These are phyloP conservation scores for Vinca minor DNA, from an alignment of 257 asterid genomes.

Conservation along the genomic window DNA sequence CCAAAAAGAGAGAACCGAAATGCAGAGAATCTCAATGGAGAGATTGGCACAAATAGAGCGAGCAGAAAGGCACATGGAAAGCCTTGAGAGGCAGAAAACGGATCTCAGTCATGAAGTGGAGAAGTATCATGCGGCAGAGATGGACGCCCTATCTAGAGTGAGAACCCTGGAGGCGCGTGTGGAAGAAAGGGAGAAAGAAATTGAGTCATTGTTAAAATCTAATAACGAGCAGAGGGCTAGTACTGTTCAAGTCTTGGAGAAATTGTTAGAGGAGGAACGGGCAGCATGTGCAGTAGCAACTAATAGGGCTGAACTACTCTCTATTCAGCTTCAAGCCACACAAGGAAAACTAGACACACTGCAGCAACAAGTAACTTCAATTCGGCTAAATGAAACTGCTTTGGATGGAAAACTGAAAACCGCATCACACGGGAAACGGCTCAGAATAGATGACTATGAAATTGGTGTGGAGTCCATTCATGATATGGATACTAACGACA, in stretches of 20 bases:
- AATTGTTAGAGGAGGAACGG: slow-evolving; percentile 67
- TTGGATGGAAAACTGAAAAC: slow-evolving; percentile 50
- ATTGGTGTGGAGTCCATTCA: slow-evolving; percentile 62
- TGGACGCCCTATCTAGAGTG: slow-evolving; percentile 60
- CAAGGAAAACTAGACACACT: slow-evolving; percentile 70
- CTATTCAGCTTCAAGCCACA: slow-evolving; percentile 73
- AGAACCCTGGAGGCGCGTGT: slow-evolving; percentile 58
- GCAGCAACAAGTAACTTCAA: slow-evolving; percentile 65
- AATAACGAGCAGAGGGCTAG: slow-evolving; percentile 64
- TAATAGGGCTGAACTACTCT: slow-evolving; percentile 76
- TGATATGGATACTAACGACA: slow-evolving; percentile 47
- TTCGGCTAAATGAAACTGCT: slow-evolving; percentile 54
- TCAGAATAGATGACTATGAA: slow-evolving; percentile 65
- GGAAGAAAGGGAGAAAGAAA: slow-evolving; percentile 69
- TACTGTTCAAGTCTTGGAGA: slow-evolving; percentile 71
- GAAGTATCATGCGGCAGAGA: slow-evolving; percentile 51
- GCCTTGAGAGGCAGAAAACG: slow-evolving; percentile 54
- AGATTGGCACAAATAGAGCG: slow-evolving; percentile 75
- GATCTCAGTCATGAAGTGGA: slow-evolving; percentile 44
- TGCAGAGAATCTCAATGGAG: slow-evolving; percentile 73
- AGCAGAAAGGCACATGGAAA: slow-evolving; percentile 60
- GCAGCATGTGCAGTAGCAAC: slow-evolving; percentile 77
- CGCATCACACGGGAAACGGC: slow-evolving; percentile 73
- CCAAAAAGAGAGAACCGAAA: slow-evolving; percentile 63
- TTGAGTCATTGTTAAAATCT: slow-evolving; percentile 56